Evolutionary conservation across 768 basidiomycete genomes (phyloP), one percentile per base, ranked within the genome.

Genomic region (Kwoniella dendrophila): DNA sequence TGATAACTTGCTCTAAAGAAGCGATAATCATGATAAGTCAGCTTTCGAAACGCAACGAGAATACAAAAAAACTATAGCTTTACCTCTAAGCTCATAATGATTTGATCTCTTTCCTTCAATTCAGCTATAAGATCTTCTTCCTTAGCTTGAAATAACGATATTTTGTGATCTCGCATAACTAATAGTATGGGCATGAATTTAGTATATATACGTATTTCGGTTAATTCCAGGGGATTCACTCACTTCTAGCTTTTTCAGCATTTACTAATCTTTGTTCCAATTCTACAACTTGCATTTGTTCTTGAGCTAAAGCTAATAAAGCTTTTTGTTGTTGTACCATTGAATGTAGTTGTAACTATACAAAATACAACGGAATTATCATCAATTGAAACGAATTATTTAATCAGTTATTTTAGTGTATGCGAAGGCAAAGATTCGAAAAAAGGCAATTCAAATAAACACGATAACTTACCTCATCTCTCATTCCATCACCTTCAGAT

Each of bases 111-210:
- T 49, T 75, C 74, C 22, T 38, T 57, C 53, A 71, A 34, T 29
- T 69, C 66, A 8, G 68, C 63, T 1, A 55, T 22, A 7, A 73
- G 49, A 22, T 72, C 75, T 1, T 66, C 70, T 27, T 76, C 73
- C 44, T 51, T 69, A 2, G 72, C 69, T 47, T 73, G 48, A 43
- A 71, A 67, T 32, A 74, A 52, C 12, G 73, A 55, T n/a, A 74
- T 63, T 62, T 71, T 74, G 57, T 76, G 71, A 30, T 76, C 75
- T 4, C 73, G 62, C 63, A 76, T 76, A 34, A 74, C 73, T 74
- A 53, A 16, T 29, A 18, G 30, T 18, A 38, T 8, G 18, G 18
- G 10, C 52, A 24, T 16, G 12, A 24, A n/a, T n/a, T n/a, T n/a
- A n/a, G n/a, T n/a, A n/a, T n/a, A n/a, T n/a, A n/a, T n/a, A n/a